phyloP scores from a whole-genome alignment of 345 rosid species.

The Eucalyptus cloeziana region DNA sequence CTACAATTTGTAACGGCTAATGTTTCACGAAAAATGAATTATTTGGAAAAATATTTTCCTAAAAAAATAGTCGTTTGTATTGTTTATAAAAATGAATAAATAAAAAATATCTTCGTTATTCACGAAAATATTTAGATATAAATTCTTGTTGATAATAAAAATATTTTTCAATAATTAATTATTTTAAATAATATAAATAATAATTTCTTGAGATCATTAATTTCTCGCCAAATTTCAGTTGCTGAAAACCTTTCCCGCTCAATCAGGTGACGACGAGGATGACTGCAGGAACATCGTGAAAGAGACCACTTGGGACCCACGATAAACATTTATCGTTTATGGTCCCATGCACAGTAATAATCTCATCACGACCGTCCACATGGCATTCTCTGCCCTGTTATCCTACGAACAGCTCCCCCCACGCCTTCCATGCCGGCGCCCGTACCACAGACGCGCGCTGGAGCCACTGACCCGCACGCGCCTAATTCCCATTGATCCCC shows the following conservation, averaged over 20 bases:
- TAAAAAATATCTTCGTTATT: rapidly evolving
- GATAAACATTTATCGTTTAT: neutral
- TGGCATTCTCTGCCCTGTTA: neutral
- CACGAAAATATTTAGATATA: rapidly evolving
- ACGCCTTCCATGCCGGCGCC: neutral
- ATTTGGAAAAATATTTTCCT: rapidly evolving
- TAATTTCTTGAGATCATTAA: too few relatives aligned
- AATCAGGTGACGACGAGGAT: neutral
- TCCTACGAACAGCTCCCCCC: neutral
- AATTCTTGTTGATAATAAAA: rapidly evolving
- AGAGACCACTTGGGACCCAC: neutral
- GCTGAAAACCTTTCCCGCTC: neutral
- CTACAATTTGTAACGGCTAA: rapidly evolving
- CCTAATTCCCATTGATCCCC: neutral
- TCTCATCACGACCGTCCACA: neutral
- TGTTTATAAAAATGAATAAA: neutral
- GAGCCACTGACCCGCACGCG: neutral
- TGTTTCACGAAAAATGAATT: rapidly evolving
- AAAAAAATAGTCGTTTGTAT: rapidly evolving
- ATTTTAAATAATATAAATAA: neutral
- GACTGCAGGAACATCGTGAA: neutral
- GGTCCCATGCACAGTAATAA: neutral
- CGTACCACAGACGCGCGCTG: neutral
- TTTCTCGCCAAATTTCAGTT: neutral
- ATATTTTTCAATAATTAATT: neutral